These are phyloP conservation scores for Gnaphalium uliginosum DNA, from an alignment of 129 eudicot species.

Conservation along the genomic window DNA sequence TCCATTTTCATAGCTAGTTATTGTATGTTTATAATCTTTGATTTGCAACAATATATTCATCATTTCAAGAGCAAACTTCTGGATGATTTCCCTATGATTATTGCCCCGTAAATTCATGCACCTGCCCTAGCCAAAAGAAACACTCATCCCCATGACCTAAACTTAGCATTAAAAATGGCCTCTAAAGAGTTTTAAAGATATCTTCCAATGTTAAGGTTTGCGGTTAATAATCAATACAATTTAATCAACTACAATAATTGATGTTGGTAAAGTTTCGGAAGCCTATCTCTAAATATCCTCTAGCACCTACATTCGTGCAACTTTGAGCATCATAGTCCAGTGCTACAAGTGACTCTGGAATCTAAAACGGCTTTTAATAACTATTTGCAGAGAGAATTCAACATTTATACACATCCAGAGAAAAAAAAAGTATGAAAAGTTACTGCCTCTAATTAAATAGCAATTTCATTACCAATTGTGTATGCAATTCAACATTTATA, in stretches of 20 bases:
- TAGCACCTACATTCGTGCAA: not conserved
- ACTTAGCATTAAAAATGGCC: not conserved
- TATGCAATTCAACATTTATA: not conserved
- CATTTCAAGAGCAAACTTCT: not conserved
- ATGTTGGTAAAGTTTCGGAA: not conserved
- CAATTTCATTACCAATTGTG: not conserved
- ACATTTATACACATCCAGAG: not conserved
- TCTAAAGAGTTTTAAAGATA: not conserved
- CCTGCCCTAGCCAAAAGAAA: not conserved
- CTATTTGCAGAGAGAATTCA: too few relatives aligned
- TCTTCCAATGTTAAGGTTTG: not conserved
- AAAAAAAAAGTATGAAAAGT: not conserved
- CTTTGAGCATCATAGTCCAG: not conserved
- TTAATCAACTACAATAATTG: not conserved
- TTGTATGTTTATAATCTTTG: too few relatives aligned
- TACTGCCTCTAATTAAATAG: not conserved
- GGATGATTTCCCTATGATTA: not conserved
- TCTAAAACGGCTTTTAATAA: too few relatives aligned
- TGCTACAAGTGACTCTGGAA: not conserved
- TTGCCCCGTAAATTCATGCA: not conserved
- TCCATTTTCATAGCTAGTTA: too few relatives aligned
- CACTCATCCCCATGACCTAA: not conserved
- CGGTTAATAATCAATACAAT: not conserved
- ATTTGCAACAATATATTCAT: not conserved
- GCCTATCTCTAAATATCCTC: not conserved